phyloP scores from a whole-genome alignment of 495 filamentous ascomycete genomes.

The Thozetella sp. region DNA sequence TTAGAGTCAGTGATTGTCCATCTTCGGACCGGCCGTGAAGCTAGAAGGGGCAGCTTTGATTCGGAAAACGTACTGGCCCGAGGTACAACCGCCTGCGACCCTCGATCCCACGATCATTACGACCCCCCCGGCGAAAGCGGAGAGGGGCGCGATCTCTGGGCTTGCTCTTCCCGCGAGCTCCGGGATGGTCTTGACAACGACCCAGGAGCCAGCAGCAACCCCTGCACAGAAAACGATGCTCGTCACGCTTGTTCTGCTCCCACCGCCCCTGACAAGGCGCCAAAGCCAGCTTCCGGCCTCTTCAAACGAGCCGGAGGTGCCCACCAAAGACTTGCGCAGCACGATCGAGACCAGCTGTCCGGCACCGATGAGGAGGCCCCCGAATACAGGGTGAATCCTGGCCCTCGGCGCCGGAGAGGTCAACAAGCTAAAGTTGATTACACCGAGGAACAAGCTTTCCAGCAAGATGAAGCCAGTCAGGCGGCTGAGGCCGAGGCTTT shows the following conservation, averaged over 20 bases:
- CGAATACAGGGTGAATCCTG: constrained; percentile 35
- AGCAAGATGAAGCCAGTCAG: constrained; percentile 22
- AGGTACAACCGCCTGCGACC: constrained; percentile 60
- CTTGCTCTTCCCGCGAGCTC: constrained; percentile 17
- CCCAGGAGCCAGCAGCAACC: constrained; percentile 39
- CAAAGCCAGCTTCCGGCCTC: constrained; percentile 49
- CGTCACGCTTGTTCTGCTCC: constrained; percentile 18
- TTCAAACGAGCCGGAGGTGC: constrained; percentile 54
- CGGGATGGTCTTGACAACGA: constrained; percentile 25
- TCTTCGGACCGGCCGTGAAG: too few relatives aligned
- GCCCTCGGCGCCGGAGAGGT: constrained; percentile 25
- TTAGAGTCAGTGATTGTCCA: too few relatives aligned
- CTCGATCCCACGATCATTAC: constrained; percentile 53
- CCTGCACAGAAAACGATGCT: constrained; percentile 46
- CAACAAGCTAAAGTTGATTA: constrained; percentile 26
- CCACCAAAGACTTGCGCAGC: constrained; percentile 41
- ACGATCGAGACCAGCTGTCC: constrained; percentile 49
- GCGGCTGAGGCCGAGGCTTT: constrained; percentile 27
- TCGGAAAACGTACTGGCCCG: too few relatives aligned
- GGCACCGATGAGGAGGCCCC: constrained; percentile 49
- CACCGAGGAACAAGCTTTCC: constrained; percentile 24
- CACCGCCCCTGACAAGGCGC: constrained; percentile 26
- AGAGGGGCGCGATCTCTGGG: constrained; percentile 24
- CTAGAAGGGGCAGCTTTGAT: too few relatives aligned
- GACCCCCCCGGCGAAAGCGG: constrained; percentile 45